Conservation (phyloP, 106 monocot species). For the Dioscorea zingiberensis region DNA sequence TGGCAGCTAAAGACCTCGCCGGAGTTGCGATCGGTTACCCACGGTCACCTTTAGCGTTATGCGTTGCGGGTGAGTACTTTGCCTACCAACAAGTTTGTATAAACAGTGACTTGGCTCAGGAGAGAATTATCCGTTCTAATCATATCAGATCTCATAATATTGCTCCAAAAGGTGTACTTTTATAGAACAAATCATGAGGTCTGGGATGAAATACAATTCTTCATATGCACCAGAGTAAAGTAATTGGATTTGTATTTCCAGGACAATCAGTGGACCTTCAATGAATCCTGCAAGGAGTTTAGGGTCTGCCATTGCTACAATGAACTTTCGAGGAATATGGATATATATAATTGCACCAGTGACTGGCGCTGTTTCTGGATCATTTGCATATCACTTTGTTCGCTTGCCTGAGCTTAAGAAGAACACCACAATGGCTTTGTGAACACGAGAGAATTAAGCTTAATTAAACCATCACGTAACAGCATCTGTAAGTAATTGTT, state of each 20-base stretch:
- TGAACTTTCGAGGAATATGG: neutral
- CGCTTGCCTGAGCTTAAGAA: neutral
- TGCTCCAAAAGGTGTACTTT: too few species aligned
- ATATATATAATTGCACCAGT: neutral
- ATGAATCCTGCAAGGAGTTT: constrained; percentile 39
- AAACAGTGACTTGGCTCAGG: too few species aligned
- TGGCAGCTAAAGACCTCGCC: constrained; percentile 2
- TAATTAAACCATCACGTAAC: too few species aligned
- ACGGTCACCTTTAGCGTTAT: neutral
- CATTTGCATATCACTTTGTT: neutral
- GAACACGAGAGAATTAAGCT: too few species aligned
- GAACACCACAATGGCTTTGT: too few species aligned
- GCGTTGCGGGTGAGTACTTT: constrained; percentile 6
- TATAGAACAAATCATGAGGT: too few species aligned
- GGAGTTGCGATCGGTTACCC: constrained; percentile 8
- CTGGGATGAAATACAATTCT: too few species aligned
- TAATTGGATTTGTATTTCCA: neutral
- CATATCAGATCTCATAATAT: too few species aligned
- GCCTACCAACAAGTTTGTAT: too few species aligned
- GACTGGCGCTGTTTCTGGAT: neutral
- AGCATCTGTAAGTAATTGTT: too few species aligned
- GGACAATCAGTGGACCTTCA: constrained; percentile 31
- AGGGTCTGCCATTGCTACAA: neutral
- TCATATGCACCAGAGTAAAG: neutral
- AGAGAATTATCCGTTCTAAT: too few species aligned